Percentiles rank a stretch among this genome's conserved stretches.
phyloP scores from a whole-genome alignment of 1,284 basidiomycete species.

The Leccinum proximum region DNA sequence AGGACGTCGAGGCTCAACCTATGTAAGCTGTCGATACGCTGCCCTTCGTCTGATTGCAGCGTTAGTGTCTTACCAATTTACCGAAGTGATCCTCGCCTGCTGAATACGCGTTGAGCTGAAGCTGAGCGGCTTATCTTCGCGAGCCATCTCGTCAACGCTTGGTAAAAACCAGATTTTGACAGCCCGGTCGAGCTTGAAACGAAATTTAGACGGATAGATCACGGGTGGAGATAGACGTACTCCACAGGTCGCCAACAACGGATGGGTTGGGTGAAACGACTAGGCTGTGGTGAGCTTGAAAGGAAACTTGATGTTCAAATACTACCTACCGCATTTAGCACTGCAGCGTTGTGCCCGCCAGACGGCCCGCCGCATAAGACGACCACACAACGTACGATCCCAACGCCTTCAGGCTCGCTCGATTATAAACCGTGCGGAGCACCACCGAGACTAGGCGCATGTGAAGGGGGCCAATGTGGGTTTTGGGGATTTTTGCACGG shows the following conservation, averaged over 20 bases:
- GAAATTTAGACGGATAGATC: constrained; percentile 7
- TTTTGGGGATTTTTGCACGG: constrained; percentile 42
- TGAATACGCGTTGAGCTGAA: constrained; percentile 66
- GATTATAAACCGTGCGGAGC: constrained; percentile 67
- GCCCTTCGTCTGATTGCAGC: neutral
- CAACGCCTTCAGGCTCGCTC: constrained; percentile 53
- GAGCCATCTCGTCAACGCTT: constrained; percentile 36
- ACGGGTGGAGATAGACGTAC: constrained; percentile 36
- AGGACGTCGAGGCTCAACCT: constrained; percentile 64
- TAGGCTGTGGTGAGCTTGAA: constrained; percentile 25
- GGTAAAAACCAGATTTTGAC: constrained; percentile 69
- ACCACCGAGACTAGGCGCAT: constrained; percentile 50
- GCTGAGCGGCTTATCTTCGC: constrained; percentile 73
- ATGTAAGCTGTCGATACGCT: constrained; percentile 2
- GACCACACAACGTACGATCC: constrained; percentile 58
- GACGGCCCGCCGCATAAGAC: constrained; percentile 65
- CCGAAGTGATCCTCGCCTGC: constrained; percentile 58
- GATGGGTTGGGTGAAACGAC: constrained; percentile 62
- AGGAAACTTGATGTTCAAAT: neutral
- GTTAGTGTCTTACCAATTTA: constrained; percentile 47
- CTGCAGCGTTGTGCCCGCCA: constrained; percentile 67
- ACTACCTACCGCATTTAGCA: constrained; percentile 55
- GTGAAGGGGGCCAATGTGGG: constrained; percentile 54
- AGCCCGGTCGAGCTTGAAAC: constrained; percentile 57
- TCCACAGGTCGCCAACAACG: constrained; percentile 71